A percentile compares a stretch with the other conserved stretches of the same genome.
Evolutionary conservation across 495 filamentous ascomycete genomes (phyloP).

Genomic region (Hypoxylon trugodes): DNA sequence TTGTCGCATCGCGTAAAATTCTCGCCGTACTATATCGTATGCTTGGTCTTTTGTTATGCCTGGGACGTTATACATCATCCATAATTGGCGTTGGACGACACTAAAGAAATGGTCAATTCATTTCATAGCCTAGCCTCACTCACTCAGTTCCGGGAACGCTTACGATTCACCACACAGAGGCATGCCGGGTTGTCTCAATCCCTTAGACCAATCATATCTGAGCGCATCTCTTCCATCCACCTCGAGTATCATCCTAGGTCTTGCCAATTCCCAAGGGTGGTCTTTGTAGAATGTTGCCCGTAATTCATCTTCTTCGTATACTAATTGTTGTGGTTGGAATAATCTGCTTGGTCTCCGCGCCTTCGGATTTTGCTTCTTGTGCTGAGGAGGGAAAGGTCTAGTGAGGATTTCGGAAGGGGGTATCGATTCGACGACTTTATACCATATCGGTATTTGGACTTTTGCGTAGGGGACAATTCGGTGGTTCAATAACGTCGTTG

Average conservation of each 20-base stretch:
- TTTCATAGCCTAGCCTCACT: not conserved
- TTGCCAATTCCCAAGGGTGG: constrained; percentile 96
- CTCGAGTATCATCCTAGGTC: constrained; percentile 86
- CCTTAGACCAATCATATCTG: constrained; percentile 78
- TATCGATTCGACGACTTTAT: constrained; percentile 72
- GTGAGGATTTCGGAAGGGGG: constrained; percentile 82
- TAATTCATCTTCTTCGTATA: constrained; percentile 86
- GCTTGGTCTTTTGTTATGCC: constrained; percentile 68
- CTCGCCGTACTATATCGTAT: constrained; percentile 88
- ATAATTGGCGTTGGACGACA: constrained; percentile 92
- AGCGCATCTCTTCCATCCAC: constrained; percentile 81
- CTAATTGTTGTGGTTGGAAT: constrained; percentile 79
- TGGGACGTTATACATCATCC: constrained; percentile 72
- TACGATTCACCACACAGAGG: constrained; percentile 87
- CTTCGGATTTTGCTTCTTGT: constrained; percentile 59
- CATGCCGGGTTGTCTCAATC: constrained; percentile 78
- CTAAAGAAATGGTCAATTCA: constrained; percentile 55
- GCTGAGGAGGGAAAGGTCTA: constrained; percentile 71
- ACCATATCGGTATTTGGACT: constrained; percentile 74
- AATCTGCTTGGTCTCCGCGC: constrained; percentile 70
- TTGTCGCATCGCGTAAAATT: constrained; percentile 88
- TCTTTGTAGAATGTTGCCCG: constrained; percentile 85
- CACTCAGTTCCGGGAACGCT: constrained; percentile 4
- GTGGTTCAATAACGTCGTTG: constrained; percentile 36
- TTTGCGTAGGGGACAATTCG: constrained; percentile 36